A percentile compares a stretch with the other conserved stretches of the same genome.
Conservation (phyloP, 2,329 filamentous ascomycete species). For the Clonostachys byssicola region DNA sequence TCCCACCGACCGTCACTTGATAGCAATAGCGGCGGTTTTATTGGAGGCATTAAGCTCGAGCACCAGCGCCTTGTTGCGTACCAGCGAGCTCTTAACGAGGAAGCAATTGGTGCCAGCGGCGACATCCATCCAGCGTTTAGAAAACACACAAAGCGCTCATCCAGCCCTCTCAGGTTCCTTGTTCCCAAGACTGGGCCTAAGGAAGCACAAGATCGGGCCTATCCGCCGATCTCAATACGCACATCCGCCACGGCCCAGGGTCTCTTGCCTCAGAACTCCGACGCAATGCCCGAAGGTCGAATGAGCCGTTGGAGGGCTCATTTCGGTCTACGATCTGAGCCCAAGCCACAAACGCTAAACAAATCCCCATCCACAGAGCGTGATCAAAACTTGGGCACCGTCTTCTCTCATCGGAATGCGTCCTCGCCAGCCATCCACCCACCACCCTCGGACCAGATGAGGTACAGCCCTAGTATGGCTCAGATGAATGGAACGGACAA, state of each 20-base stretch:
- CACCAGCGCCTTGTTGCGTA: constrained; percentile 26
- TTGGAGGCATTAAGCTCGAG: constrained; percentile 35
- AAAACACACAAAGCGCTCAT: constrained; percentile 13
- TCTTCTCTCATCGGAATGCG: too few relatives aligned
- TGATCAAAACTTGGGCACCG: background rate
- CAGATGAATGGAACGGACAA: too few relatives aligned
- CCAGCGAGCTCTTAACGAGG: constrained; percentile 16
- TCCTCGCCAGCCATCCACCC: too few relatives aligned
- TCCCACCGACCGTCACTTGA: constrained; percentile 24
- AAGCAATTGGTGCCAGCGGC: constrained; percentile 13
- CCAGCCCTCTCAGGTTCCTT: constrained; percentile 15
- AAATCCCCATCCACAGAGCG: background rate
- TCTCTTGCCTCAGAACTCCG: constrained; percentile 16
- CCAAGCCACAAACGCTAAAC: background rate
- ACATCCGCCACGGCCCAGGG: constrained; percentile 18
- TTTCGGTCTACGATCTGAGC: constrained; percentile 12
- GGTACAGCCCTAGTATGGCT: too few relatives aligned
- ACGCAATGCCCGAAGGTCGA: constrained; percentile 19
- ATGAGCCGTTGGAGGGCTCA: constrained; percentile 22
- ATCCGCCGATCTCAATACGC: constrained; percentile 30
- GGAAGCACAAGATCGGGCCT: constrained; percentile 17
- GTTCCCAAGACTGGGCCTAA: background rate
- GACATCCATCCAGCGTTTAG: constrained; percentile 26
- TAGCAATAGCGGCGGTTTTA: constrained; percentile 22
- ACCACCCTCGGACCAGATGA: too few relatives aligned